These are phyloP conservation scores for Hura crepitans DNA, from an alignment of 441 rosid species.

Conservation along the genomic window DNA sequence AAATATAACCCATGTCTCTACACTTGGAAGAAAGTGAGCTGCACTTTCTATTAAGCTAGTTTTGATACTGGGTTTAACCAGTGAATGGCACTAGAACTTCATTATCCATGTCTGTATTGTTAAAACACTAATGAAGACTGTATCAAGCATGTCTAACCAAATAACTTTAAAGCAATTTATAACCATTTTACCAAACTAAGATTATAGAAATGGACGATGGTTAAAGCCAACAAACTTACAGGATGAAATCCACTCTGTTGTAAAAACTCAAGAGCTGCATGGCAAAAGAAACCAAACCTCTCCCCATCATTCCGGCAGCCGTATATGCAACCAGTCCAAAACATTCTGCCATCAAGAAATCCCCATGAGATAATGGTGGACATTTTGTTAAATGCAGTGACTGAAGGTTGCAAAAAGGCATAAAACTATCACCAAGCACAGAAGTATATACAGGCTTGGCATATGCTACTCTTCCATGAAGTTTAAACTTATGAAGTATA, in stretches of 20 bases:
- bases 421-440: not conserved
- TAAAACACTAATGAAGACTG: not conserved
- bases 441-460: not conserved
- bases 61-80: not conserved
- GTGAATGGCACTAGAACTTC: not conserved
- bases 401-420: conserved; percentile 8
- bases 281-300: conserved; percentile 92
- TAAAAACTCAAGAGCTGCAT: conserved; percentile 91
- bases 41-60: not conserved
- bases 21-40: not conserved
- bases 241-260: conserved; percentile 87
- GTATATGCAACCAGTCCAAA: conserved; percentile 65
- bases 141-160: conserved; percentile 3
- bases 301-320: conserved; percentile 78
- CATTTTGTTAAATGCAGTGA: not conserved
- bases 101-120: not conserved
- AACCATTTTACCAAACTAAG: conserved; percentile 1
- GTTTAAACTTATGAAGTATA: not conserved
- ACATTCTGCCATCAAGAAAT: conserved; percentile 46
- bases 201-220: conserved; percentile 2
- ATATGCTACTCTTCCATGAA: not conserved
- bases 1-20: not conserved
- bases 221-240: conserved; percentile 40
- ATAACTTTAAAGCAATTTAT: not conserved
- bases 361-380: conserved; percentile 16